A percentile compares a stretch with the other conserved stretches of the same genome.
Evolutionary conservation across 441 rosid species (phyloP).

Genomic region (Aquilaria agallochum): DNA sequence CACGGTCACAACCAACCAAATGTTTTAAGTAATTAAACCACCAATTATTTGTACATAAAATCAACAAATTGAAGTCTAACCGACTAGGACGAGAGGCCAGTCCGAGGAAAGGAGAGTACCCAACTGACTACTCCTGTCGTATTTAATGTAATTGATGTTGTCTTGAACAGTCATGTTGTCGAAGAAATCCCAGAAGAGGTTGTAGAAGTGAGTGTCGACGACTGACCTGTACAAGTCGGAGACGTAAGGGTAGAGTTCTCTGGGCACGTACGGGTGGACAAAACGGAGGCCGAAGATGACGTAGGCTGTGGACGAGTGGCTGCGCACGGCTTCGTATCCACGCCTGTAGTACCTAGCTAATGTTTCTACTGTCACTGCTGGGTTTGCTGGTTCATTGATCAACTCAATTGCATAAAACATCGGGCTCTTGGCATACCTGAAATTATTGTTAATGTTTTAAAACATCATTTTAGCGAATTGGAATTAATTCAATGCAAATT

Average conservation of each 20-base stretch:
- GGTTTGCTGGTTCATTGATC: no score
- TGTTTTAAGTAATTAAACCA: no score
- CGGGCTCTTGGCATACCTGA: no score
- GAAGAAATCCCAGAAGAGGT: conserved; percentile 22
- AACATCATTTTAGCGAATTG: no score
- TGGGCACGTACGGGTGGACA: conserved; percentile 19
- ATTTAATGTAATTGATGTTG: conserved; percentile 41
- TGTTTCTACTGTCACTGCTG: no score
- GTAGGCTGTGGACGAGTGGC: conserved; percentile 35
- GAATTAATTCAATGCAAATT: no score
- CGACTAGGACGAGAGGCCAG: conserved; percentile 50
- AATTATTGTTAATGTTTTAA: no score
- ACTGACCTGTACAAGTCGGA: conserved; percentile 31
- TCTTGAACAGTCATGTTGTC: conserved; percentile 33
- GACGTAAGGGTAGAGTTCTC: conserved; percentile 37
- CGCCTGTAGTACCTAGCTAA: neutral
- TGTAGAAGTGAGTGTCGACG: conserved; percentile 48
- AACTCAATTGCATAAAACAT: no score
- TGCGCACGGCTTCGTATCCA: conserved; percentile 37
- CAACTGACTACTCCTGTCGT: conserved; percentile 25
- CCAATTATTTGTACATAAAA: no score
- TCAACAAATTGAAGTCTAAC: conserved; percentile 7
- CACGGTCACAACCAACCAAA: no score
- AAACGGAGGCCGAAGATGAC: conserved; percentile 40
- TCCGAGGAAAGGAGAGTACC: conserved; percentile 25